A percentile compares a stretch with the other conserved stretches of the same genome.
These are phyloP conservation scores for Irpex sp. DNA, from an alignment of 1,284 basidiomycete genomes.

Conservation along the genomic window DNA sequence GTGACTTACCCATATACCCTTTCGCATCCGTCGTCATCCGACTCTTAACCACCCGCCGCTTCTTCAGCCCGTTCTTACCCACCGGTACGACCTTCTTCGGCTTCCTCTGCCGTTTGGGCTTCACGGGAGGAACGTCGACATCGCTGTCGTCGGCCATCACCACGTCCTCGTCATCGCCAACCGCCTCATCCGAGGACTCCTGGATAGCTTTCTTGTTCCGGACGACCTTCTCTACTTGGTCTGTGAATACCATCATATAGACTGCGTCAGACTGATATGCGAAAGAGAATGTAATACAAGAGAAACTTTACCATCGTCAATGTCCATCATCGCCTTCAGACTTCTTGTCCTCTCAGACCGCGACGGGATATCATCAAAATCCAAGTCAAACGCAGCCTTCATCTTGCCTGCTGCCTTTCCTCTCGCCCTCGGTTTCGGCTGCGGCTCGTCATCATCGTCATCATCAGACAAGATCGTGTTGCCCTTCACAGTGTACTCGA, in stretches of 20 bases:
- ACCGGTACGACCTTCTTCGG: slow-evolving; percentile 59
- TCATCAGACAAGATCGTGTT: slow-evolving; percentile 50
- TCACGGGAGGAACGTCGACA: background rate
- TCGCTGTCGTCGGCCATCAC: slow-evolving; percentile 24
- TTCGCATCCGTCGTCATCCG: slow-evolving; percentile 51
- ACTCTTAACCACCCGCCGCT: slow-evolving; percentile 57
- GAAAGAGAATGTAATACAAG: background rate
- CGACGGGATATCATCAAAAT: slow-evolving; percentile 26
- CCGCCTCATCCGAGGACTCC: slow-evolving; percentile 5
- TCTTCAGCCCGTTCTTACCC: slow-evolving; percentile 68
- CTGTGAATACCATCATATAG: background rate
- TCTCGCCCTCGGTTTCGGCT: slow-evolving; percentile 13
- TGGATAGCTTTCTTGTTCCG: background rate
- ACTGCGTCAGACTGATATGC: background rate
- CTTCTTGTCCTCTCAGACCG: slow-evolving; percentile 32
- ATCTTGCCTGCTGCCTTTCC: slow-evolving; percentile 19
- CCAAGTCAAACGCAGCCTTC: slow-evolving; percentile 22
- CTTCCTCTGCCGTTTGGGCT: slow-evolving; percentile 43
- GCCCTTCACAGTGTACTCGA: slow-evolving; percentile 31
- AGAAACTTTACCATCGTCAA: slow-evolving; percentile 63
- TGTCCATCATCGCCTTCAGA: slow-evolving; percentile 65
- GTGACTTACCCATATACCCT: slow-evolving; percentile 61
- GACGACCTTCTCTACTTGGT: background rate
- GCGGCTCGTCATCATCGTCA: slow-evolving; percentile 41
- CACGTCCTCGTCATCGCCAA: slow-evolving; percentile 19